Conservation (phyloP, 2,329 filamentous ascomycete genomes). For the Apiospora kogelbergensis region DNA sequence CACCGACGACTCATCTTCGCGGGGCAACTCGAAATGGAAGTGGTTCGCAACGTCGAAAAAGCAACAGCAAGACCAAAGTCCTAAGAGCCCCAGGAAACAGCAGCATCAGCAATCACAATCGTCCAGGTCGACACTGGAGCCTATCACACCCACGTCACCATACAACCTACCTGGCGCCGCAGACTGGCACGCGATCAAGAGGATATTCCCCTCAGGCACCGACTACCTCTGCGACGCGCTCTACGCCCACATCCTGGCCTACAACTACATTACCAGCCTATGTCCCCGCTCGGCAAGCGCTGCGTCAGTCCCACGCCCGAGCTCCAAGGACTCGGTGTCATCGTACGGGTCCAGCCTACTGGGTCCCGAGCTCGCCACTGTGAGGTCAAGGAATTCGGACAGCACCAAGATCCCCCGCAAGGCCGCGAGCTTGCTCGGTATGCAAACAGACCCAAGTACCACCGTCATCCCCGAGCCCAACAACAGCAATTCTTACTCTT, state of each 20-base stretch:
- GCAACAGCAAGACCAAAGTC: constrained; percentile 8
- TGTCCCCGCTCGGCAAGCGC: constrained; percentile 27
- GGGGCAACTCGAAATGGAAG: constrained; percentile 26
- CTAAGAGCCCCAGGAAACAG: constrained; percentile 13
- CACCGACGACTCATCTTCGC: not conserved
- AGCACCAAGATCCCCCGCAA: constrained; percentile 36
- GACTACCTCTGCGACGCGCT: constrained; percentile 59
- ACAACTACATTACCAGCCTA: constrained; percentile 53
- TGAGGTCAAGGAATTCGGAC: constrained; percentile 18
- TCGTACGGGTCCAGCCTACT: constrained; percentile 10
- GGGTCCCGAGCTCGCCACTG: constrained; percentile 6
- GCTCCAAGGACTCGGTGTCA: constrained; percentile 15
- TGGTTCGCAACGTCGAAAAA: constrained; percentile 22
- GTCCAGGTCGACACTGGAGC: constrained; percentile 15
- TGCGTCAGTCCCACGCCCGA: constrained; percentile 11
- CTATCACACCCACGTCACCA: constrained; percentile 7
- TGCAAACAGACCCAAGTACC: constrained; percentile 29
- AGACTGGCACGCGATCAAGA: constrained; percentile 47
- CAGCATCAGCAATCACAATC: constrained; percentile 15
- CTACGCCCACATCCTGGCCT: constrained; percentile 59
- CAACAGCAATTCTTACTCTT: not conserved
- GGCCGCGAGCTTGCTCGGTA: constrained; percentile 51
- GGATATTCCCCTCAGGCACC: constrained; percentile 52
- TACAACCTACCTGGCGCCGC: constrained; percentile 11
- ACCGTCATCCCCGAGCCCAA: constrained; percentile 19